A percentile compares a stretch with the other conserved stretches of the same genome.
phyloP scores from a whole-genome alignment of 2,329 filamentous ascomycete species.

The Colletotrichum sp. region DNA sequence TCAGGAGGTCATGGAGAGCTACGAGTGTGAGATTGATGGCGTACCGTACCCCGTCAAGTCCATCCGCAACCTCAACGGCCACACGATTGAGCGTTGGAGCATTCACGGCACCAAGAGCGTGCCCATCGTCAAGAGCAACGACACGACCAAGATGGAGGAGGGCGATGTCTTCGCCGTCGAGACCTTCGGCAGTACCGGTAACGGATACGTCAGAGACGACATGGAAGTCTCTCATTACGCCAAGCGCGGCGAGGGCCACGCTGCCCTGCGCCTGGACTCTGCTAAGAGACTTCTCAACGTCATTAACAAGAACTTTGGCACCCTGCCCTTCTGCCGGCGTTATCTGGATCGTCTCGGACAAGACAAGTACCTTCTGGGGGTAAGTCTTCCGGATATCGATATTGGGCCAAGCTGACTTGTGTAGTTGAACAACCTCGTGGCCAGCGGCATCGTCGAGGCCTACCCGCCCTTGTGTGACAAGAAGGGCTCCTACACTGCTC shows the following conservation, averaged over 20 bases:
- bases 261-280: slow-evolving; percentile 77
- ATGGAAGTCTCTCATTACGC: slow-evolving; percentile 91
- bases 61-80: slow-evolving; percentile 76
- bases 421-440: slow-evolving; percentile 85
- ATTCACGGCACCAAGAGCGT: slow-evolving; percentile 84
- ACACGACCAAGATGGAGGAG: slow-evolving; percentile 86
- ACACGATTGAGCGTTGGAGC: slow-evolving; percentile 76
- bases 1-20: slow-evolving; percentile 80
- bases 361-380: slow-evolving; percentile 90
- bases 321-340: slow-evolving; percentile 86
- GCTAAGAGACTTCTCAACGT: slow-evolving; percentile 85
- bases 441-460: slow-evolving; percentile 82
- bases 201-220: slow-evolving; percentile 77
- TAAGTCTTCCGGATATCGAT: slow-evolving; percentile 51
- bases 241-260: slow-evolving; percentile 73
- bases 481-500: slow-evolving; percentile 93
- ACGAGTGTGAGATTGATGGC: slow-evolving; percentile 74
- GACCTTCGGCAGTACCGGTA: slow-evolving; percentile 82
- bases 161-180: slow-evolving; percentile 84
- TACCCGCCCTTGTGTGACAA: slow-evolving; percentile 90
- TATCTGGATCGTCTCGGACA: slow-evolving; percentile 93
- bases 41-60: slow-evolving; percentile 72
- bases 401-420: slow-evolving; percentile 25
- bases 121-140: slow-evolving; percentile 77
- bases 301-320: slow-evolving; percentile 97